Base-by-base conservation (phyloP, 208 protist genomes). In the Porcisia deanei region DNA sequence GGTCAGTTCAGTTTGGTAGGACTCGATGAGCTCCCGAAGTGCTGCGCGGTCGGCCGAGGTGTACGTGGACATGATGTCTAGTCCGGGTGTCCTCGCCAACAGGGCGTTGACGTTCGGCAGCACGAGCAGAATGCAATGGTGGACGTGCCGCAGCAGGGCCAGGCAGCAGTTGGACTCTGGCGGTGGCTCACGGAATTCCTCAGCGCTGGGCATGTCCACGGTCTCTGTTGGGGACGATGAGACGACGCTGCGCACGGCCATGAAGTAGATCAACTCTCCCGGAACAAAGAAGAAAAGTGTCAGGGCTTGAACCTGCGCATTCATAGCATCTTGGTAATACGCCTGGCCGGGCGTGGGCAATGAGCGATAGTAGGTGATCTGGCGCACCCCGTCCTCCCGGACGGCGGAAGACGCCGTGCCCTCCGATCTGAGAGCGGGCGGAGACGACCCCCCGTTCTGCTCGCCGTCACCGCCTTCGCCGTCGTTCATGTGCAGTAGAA, bases 11-110 rank as follows among this genome's bases (percentile, higher is more conserved):
- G 73, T 47, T 30, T 84, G 75, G 67, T 86, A 82, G n/a, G 82
- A 76, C 68, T 87, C 84, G 39, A 94, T 84, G 45, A 92, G 71
- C 49, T 85, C 75, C 3, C 83, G 81, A 72, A 96, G 59, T 25
- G 91, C 73, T 8, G 47, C 61, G 4, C 78, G 65, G 68, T 96
- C 92, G 30, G 84, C 79, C 25, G 73, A 67, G 9, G 87, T 90
- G 79, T 90, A 88, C 37, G 88, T 82, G 10, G 75, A 63, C n/a
- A 87, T 83, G 3, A 91, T 71, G 75, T 96, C 90, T 45, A 91
- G 89, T 14, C 82, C 82, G 1, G 92, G 90, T 49, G 71, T 69
- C 43, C 70, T 52, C 9, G 49, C 37, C 20, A 96, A 85, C 69
- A 91, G 79, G 34, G 75, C 49, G 71, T 85, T 81, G 59, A 93